These are phyloP conservation scores for Aspergillus phoenicis DNA, from an alignment of 2,329 filamentous ascomycete species.

Conservation along the genomic window DNA sequence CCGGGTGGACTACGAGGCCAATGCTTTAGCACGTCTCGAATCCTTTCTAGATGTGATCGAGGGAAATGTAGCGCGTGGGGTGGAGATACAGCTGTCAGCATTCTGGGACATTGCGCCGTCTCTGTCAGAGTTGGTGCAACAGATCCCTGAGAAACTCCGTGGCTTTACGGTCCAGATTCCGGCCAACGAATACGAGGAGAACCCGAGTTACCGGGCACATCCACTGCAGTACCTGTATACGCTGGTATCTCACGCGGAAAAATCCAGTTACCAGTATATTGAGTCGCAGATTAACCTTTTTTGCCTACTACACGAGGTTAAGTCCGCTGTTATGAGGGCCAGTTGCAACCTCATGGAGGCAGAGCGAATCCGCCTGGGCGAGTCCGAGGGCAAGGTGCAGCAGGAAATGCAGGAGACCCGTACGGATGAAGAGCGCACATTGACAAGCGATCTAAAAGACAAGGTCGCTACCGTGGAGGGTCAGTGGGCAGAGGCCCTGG, in stretches of 20 bases:
- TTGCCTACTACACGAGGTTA: conserved; percentile 87
- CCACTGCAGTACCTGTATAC: conserved; percentile 90
- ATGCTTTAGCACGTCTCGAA: conserved; percentile 71
- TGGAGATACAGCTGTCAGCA: conserved; percentile 86
- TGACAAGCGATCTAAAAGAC: conserved; percentile 89
- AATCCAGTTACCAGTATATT: conserved; percentile 94
- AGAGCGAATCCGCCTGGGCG: conserved; percentile 56
- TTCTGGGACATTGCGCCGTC: conserved; percentile 98
- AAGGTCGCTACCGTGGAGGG: conserved; percentile 89
- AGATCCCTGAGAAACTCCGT: conserved; percentile 63
- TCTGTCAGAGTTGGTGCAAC: conserved; percentile 74
- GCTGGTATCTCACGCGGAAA: conserved; percentile 82
- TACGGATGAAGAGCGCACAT: conserved; percentile 65
- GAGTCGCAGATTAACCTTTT: conserved; percentile 90
- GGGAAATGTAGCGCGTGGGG: conserved; percentile 79
- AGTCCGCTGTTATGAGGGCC: conserved; percentile 73
- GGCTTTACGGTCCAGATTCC: conserved; percentile 78
- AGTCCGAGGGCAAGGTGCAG: conserved; percentile 45
- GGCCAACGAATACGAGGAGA: conserved; percentile 77
- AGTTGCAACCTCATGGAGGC: conserved; percentile 68
- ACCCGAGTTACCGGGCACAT: conserved; percentile 75
- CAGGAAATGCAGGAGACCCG: conserved; percentile 60
- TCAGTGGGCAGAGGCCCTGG: conserved; percentile 87
- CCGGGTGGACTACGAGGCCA: conserved; percentile 68
- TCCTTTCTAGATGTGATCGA: conserved; percentile 80